Conservation (phyloP, 345 rosid genomes). For the Kernera saxatilis region DNA sequence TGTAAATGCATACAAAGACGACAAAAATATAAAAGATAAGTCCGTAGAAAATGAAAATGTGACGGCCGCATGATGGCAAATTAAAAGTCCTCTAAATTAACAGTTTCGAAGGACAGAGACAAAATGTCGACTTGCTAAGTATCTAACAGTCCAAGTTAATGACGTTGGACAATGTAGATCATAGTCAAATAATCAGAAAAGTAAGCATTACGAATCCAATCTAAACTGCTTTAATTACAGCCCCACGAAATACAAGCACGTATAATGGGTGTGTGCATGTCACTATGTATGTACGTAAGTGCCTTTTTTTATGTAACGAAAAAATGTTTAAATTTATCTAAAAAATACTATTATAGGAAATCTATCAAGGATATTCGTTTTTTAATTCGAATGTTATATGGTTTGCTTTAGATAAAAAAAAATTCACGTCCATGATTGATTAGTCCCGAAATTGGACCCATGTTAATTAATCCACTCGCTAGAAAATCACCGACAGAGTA, state of each 20-base stretch:
- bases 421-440: no score
- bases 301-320: no score
- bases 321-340: not conserved
- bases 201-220: not conserved
- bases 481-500: not conserved
- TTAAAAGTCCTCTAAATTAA: not conserved
- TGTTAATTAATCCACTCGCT: no score
- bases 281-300: not conserved
- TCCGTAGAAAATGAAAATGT: not conserved
- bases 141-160: not conserved
- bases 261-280: not conserved
- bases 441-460: no score
- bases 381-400: no score
- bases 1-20: no score
- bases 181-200: not conserved
- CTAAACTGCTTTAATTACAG: not conserved
- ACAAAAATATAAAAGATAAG: not conserved
- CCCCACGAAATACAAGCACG: not conserved
- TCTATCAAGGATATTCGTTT: no score
- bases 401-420: no score
- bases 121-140: not conserved
- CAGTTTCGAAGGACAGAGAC: not conserved
- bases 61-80: not conserved
- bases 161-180: not conserved
- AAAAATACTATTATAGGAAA: no score